Evolutionary conservation across 495 filamentous ascomycete genomes (phyloP).

Genomic region (Xylaria acuta): DNA sequence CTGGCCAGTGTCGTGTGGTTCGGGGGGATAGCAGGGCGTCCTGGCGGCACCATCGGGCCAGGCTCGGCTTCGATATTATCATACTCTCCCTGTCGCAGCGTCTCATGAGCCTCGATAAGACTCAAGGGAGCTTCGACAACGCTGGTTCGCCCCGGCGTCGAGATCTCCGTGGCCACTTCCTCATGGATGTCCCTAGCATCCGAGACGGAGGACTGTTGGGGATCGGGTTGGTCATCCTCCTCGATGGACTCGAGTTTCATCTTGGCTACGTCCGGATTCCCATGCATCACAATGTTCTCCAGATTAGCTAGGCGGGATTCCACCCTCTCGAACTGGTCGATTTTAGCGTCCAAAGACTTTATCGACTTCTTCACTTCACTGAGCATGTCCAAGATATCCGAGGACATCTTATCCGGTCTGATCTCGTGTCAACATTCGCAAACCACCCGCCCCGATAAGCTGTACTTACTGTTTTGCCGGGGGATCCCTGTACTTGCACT

Average conservation of each 20-base stretch:
- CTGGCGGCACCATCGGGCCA: slow-evolving; percentile 53
- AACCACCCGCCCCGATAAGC: slow-evolving; percentile 14
- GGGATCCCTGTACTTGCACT: slow-evolving; percentile 70
- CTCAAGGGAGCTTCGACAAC: slow-evolving; percentile 37
- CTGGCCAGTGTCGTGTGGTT: slow-evolving; percentile 86
- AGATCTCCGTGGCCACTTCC: slow-evolving; percentile 33
- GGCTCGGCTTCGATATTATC: slow-evolving; percentile 53
- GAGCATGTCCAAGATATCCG: slow-evolving; percentile 56
- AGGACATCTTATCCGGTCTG: slow-evolving; percentile 60
- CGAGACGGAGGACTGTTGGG: slow-evolving; percentile 31
- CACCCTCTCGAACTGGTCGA: slow-evolving; percentile 28
- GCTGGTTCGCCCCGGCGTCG: slow-evolving; percentile 37
- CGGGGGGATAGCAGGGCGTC: slow-evolving; percentile 69
- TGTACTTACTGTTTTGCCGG: slow-evolving; percentile 68
- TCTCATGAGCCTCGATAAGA: slow-evolving; percentile 42
- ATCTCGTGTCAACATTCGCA: slow-evolving; percentile 32
- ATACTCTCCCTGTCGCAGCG: slow-evolving; percentile 44
- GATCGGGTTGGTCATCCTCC: slow-evolving; percentile 35
- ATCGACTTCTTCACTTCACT: slow-evolving; percentile 43
- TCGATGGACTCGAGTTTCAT: slow-evolving; percentile 43
- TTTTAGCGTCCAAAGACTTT: slow-evolving; percentile 32
- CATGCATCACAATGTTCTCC: slow-evolving; percentile 32
- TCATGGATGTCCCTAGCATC: slow-evolving; percentile 31
- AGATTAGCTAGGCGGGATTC: slow-evolving; percentile 35
- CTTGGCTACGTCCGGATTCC: slow-evolving; percentile 32